A percentile compares a stretch with the other conserved stretches of the same genome.
Evolutionary conservation across 164 flowering plant species (phyloP).

Genomic region (Platanus orientalis): DNA sequence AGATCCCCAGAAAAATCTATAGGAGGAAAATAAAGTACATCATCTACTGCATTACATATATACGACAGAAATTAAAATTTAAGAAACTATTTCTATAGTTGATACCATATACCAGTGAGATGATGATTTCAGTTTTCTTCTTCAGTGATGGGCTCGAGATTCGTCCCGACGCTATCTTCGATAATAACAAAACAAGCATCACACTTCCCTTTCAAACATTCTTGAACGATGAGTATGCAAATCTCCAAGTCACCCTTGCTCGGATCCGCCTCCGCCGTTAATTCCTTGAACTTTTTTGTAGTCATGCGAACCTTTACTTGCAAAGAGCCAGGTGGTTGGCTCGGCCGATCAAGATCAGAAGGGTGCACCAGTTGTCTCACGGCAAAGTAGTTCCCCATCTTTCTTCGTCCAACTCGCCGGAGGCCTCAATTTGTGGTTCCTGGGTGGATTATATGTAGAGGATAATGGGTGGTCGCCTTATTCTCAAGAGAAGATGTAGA

Average conservation of each 20-base stretch:
- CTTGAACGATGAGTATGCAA: not conserved
- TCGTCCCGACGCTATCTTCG: not conserved
- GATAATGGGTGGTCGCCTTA: too few species aligned
- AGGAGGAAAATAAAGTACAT: too few species aligned
- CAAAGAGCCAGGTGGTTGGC: not conserved
- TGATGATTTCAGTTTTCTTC: conserved; percentile 1
- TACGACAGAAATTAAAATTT: too few species aligned
- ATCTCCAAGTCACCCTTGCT: not conserved
- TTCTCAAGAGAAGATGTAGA: too few species aligned
- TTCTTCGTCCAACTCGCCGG: not conserved
- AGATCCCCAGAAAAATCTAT: too few species aligned
- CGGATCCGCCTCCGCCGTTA: not conserved
- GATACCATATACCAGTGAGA: too few species aligned
- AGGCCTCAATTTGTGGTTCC: too few species aligned
- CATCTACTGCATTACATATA: too few species aligned
- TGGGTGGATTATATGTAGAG: too few species aligned
- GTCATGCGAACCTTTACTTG: not conserved
- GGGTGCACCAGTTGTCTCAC: not conserved
- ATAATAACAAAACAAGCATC: not conserved
- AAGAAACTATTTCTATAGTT: too few species aligned
- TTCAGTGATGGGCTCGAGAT: not conserved
- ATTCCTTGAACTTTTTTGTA: not conserved
- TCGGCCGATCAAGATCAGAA: not conserved
- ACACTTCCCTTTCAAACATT: not conserved
- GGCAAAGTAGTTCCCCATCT: conserved; percentile 1